A percentile compares a stretch with the other conserved stretches of the same genome.
phyloP scores from a whole-genome alignment of 192 early-diverging fungal species.

The Martensiomyces pterosporus region DNA sequence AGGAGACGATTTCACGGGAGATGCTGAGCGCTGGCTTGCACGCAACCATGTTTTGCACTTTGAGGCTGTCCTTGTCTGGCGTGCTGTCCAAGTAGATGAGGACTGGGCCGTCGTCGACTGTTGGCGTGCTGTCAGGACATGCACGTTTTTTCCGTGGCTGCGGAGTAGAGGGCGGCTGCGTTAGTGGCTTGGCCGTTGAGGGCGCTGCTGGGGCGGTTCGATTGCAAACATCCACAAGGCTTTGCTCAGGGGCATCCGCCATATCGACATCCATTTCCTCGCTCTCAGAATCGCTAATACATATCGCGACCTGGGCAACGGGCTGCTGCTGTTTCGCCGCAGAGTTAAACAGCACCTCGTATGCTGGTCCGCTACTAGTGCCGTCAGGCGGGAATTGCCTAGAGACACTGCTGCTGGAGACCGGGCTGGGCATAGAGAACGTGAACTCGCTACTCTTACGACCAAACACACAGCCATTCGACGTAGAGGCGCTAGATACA shows the following conservation, averaged over 20 bases:
- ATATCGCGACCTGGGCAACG: not conserved
- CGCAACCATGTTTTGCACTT: not conserved
- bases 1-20: constrained; percentile 20
- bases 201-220: constrained; percentile 3
- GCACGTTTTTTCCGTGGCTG: no score
- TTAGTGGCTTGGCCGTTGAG: no score
- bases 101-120: constrained; percentile 5
- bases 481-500: not conserved
- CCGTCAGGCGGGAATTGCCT: no score
- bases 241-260: not conserved
- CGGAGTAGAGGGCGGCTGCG: no score
- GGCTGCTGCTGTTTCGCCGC: not conserved
- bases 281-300: constrained; percentile 5
- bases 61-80: no score
- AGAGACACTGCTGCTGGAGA: no score
- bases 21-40: constrained; percentile 13
- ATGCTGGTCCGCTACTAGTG: no score
- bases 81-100: constrained; percentile 30
- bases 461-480: not conserved
- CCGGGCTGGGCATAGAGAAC: no score
- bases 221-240: not conserved
- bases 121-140: not conserved
- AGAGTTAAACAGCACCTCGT: not conserved
- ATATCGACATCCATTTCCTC: constrained; percentile 18
- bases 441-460: not conserved